phyloP scores from a whole-genome alignment of 2,329 filamentous ascomycete species.

The Ceratocystis colombiana region DNA sequence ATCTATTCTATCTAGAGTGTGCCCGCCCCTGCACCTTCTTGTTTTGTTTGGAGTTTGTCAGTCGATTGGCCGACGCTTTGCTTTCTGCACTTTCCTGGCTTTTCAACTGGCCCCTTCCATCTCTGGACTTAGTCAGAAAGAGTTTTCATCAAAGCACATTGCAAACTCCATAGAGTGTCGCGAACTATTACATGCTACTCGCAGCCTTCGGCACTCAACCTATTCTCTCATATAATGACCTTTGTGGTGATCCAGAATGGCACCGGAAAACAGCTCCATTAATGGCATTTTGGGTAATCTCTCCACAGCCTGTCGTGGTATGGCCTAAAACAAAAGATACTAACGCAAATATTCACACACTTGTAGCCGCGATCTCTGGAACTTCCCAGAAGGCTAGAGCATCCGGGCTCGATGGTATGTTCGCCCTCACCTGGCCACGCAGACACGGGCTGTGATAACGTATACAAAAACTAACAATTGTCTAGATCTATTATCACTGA shows the following conservation, averaged over 20 bases:
- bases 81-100: neutral
- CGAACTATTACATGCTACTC: neutral
- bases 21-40: neutral
- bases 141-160: neutral
- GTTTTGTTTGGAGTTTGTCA: neutral
- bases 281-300: conserved; percentile 33
- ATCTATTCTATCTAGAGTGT: neutral
- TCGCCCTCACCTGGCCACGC: neutral
- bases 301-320: conserved; percentile 22
- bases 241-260: conserved; percentile 28
- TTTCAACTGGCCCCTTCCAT: neutral
- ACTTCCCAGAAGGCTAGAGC: conserved; percentile 34
- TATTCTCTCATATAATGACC: neutral
- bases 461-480: neutral
- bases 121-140: neutral
- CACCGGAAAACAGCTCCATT: conserved; percentile 32
- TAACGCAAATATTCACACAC: conserved; percentile 1
- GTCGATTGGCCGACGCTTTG: neutral
- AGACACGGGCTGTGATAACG: neutral
- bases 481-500: conserved; percentile 34
- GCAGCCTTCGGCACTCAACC: neutral
- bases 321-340: conserved; percentile 33
- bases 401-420: conserved; percentile 36
- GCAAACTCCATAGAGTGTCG: neutral
- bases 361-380: conserved; percentile 18